Percentiles rank a stretch among this genome's conserved stretches.
Evolutionary conservation across 2,329 filamentous ascomycete genomes (phyloP).

Genomic region (Xylaria sp.): DNA sequence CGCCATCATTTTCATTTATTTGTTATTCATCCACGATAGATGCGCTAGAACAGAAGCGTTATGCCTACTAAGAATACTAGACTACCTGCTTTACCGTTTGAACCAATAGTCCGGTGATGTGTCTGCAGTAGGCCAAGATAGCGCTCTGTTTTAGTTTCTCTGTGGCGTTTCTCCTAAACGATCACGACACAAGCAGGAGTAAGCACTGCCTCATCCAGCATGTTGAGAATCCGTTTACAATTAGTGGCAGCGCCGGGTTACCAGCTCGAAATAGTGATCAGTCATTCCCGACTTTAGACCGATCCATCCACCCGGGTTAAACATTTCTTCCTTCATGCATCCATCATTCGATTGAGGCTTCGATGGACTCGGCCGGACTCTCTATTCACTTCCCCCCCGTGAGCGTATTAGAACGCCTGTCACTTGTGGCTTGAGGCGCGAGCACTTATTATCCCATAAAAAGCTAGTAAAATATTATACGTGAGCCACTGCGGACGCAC

Average conservation of each 20-base stretch:
- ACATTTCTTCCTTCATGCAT: conserved; percentile 13
- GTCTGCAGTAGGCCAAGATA: not conserved
- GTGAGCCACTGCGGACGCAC: not conserved
- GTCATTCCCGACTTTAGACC: conserved; percentile 3
- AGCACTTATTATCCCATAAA: not conserved
- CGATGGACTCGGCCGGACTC: conserved; percentile 20
- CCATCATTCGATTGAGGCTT: conserved; percentile 27
- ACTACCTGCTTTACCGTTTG: not conserved
- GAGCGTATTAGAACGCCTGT: not conserved
- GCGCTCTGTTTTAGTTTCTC: not conserved
- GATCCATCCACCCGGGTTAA: conserved; percentile 14
- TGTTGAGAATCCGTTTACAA: too few relatives aligned
- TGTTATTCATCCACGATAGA: conserved; percentile 7
- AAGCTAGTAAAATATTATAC: not conserved
- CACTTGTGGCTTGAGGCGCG: conserved; percentile 3
- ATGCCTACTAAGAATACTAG: conserved; percentile 10
- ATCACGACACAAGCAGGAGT: conserved; percentile 1
- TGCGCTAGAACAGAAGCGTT: conserved; percentile 22
- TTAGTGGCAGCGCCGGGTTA: not conserved
- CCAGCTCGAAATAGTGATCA: conserved; percentile 6
- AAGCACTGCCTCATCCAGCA: conserved; percentile 11
- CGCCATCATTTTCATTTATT: conserved; percentile 2
- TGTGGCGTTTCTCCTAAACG: conserved; percentile 9
- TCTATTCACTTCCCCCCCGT: not conserved
- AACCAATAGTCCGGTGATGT: not conserved